Conservation (phyloP, 1,284 basidiomycete genomes). For the Wallemia ichthyophaga region DNA sequence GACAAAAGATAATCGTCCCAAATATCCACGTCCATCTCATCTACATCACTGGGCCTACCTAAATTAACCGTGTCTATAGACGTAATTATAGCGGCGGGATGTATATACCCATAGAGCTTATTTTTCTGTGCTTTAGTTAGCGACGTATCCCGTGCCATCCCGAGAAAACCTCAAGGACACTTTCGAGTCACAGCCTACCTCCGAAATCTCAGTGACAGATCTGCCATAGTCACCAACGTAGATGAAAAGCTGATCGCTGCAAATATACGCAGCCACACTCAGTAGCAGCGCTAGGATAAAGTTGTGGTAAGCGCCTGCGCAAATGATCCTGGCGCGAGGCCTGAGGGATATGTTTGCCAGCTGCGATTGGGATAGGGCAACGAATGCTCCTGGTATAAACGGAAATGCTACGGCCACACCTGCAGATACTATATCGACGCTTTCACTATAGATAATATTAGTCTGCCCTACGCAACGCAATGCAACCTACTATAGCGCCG, state of each 20-base stretch:
- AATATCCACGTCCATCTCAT: background rate
- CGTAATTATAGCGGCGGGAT: background rate
- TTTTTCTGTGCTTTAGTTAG: background rate
- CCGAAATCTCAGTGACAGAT: background rate
- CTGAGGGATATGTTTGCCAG: background rate
- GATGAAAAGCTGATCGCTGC: background rate
- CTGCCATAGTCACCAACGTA: background rate
- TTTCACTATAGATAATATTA: background rate
- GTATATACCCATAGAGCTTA: background rate
- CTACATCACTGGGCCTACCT: background rate
- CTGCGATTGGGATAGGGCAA: background rate
- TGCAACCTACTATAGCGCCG: background rate
- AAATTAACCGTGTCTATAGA: background rate
- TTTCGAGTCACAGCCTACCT: background rate
- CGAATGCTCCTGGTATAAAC: background rate
- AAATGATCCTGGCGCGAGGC: background rate
- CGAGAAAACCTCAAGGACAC: background rate
- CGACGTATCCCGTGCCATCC: too few species aligned
- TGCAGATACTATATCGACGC: background rate
- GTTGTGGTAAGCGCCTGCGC: background rate
- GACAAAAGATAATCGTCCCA: background rate
- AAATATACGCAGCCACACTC: background rate
- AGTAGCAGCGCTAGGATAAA: background rate
- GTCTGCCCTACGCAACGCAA: background rate
- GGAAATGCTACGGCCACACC: background rate